Conservation (phyloP, 129 eudicot species). For the Centaurea solstitialis region DNA sequence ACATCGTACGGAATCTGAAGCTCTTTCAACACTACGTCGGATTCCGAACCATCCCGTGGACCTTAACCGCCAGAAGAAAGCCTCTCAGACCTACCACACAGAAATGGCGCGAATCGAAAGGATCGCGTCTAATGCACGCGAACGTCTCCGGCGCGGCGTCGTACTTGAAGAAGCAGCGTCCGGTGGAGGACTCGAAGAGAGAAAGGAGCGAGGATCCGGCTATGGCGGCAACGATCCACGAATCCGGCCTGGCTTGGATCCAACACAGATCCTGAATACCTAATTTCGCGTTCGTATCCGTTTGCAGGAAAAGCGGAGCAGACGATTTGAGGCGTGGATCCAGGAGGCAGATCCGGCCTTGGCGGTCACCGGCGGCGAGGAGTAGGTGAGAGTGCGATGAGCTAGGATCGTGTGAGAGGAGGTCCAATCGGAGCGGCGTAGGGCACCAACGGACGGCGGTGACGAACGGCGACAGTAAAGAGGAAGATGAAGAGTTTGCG, state of each 20-base stretch:
- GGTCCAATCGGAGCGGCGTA: conserved; percentile 33
- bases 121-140: conserved; percentile 71
- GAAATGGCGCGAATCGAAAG: conserved; percentile 61
- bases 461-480: conserved; percentile 28
- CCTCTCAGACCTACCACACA: conserved; percentile 33
- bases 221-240: conserved; percentile 73
- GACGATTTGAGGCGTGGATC: conserved; percentile 61
- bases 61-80: conserved; percentile 25
- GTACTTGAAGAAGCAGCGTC: conserved; percentile 83
- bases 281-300: conserved; percentile 41
- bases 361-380: conserved; percentile 93
- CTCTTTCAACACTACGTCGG: conserved; percentile 45
- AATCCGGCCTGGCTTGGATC: conserved; percentile 63
- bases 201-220: conserved; percentile 73
- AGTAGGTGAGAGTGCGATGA: conserved; percentile 57
- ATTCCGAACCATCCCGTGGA: conserved; percentile 50
- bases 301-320: conserved; percentile 43
- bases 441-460: conserved; percentile 51
- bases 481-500: conserved; percentile 17
- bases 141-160: conserved; percentile 76
- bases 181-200: conserved; percentile 51
- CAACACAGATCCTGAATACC: conserved; percentile 90
- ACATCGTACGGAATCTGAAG: conserved; percentile 22
- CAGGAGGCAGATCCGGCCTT: conserved; percentile 74
- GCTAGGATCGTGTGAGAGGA: conserved; percentile 45